These are phyloP conservation scores for Massarina eburnea DNA, from an alignment of 2,329 filamentous ascomycete species.

Conservation along the genomic window DNA sequence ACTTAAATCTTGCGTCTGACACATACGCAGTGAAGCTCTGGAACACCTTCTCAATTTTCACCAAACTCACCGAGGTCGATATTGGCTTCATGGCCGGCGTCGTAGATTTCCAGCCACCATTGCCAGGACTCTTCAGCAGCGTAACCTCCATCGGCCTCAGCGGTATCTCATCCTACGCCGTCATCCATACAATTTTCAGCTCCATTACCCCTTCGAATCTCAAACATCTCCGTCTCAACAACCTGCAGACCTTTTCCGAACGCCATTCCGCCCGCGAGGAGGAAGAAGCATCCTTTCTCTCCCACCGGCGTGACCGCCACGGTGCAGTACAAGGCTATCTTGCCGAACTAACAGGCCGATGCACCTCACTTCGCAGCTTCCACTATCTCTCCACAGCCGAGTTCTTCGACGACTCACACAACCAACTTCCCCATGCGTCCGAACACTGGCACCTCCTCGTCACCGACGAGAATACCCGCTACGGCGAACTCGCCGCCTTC, in stretches of 20 bases:
- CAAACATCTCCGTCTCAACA: constrained; percentile 9
- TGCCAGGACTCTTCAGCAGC: constrained; percentile 8
- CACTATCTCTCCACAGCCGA: constrained; percentile 3
- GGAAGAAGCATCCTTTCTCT: background rate
- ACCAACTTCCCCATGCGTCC: background rate
- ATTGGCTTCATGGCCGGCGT: constrained; percentile 12
- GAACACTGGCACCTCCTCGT: constrained; percentile 1
- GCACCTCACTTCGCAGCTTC: constrained; percentile 5
- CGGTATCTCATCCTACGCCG: constrained; percentile 2
- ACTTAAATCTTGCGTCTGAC: background rate
- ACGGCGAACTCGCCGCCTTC: constrained; percentile 8
- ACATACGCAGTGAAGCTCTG: constrained; percentile 1
- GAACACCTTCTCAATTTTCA: constrained; percentile 5
- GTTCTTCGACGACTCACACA: constrained; percentile 1
- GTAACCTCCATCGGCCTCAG: constrained; percentile 8
- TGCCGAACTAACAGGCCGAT: constrained; percentile 2
- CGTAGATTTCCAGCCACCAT: no score
- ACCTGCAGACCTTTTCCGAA: constrained; percentile 7
- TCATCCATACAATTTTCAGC: constrained; percentile 5
- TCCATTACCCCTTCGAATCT: constrained; percentile 7
- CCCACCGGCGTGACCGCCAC: background rate
- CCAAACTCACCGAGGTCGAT: constrained; percentile 7
- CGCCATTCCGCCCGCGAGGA: background rate
- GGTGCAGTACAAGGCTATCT: constrained; percentile 8
- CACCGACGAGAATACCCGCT: constrained; percentile 4